A percentile compares a stretch with the other conserved stretches of the same genome.
Evolutionary conservation across 208 protist species (phyloP).

Genomic region (Trypanosoma mega): DNA sequence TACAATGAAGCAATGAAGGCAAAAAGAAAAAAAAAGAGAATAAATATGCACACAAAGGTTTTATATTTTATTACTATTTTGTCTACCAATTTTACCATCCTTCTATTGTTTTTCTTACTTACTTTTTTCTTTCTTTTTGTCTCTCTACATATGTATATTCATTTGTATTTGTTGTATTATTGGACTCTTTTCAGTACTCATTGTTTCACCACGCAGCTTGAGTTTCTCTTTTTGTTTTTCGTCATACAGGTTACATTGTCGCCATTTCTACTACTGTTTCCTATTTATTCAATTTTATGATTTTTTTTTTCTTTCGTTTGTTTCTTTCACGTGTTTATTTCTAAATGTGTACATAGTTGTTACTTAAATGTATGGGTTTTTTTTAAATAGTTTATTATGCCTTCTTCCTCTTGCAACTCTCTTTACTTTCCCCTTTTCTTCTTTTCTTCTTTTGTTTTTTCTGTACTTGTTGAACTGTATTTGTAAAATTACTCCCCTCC

Average conservation of each 20-base stretch:
- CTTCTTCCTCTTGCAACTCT: background rate
- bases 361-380: background rate
- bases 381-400: background rate
- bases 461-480: no score
- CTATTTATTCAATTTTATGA: no score
- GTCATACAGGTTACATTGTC: no score
- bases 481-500: background rate
- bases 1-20: background rate
- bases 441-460: constrained; percentile 11
- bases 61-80: constrained; percentile 1
- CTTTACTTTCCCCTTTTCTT: background rate
- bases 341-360: background rate
- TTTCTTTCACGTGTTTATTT: background rate
- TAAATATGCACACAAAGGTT: background rate
- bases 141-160: background rate
- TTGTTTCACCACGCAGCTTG: no score
- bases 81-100: background rate
- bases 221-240: no score
- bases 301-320: background rate
- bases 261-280: no score
- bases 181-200: no score
- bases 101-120: background rate
- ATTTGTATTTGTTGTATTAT: no score
- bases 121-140: background rate
- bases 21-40: background rate